phyloP scores from a whole-genome alignment of 768 basidiomycete species.

The Psilocybe azurescens region DNA sequence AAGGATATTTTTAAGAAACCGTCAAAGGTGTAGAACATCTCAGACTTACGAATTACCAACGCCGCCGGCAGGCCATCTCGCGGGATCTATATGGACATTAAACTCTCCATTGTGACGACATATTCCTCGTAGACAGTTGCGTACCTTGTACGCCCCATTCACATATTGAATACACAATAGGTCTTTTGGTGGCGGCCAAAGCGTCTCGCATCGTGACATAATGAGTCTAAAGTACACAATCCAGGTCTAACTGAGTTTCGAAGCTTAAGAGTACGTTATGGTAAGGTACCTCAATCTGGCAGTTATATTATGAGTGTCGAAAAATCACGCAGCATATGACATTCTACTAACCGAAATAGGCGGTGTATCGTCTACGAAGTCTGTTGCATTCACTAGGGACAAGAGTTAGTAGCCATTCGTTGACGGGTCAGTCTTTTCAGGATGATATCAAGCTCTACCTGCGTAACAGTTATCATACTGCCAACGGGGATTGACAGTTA shows the following conservation, averaged over 20 bases:
- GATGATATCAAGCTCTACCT: constrained; percentile 26
- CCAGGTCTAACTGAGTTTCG: background rate
- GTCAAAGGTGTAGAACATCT: background rate
- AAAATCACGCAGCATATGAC: background rate
- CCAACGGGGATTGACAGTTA: background rate
- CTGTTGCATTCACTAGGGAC: constrained; percentile 39
- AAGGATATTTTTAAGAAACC: background rate
- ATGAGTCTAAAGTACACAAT: constrained; percentile 36
- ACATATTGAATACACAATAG: constrained; percentile 57
- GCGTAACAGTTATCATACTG: constrained; percentile 58
- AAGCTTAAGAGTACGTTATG: background rate
- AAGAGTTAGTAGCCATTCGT: background rate
- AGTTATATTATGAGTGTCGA: background rate
- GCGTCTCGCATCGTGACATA: constrained; percentile 53
- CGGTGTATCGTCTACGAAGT: constrained; percentile 52
- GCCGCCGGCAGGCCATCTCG: constrained; percentile 49
- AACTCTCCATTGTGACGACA: background rate
- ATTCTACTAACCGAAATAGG: constrained; percentile 40
- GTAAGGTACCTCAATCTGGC: constrained; percentile 39
- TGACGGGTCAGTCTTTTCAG: background rate
- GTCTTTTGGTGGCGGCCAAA: constrained; percentile 45
- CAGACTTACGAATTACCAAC: constrained; percentile 50
- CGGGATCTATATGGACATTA: constrained; percentile 40
- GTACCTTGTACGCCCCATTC: constrained; percentile 51
- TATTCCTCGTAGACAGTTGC: background rate